Evolutionary conservation across 305 asterid genomes (phyloP).

Genomic region (Fraxinus platypoda): DNA sequence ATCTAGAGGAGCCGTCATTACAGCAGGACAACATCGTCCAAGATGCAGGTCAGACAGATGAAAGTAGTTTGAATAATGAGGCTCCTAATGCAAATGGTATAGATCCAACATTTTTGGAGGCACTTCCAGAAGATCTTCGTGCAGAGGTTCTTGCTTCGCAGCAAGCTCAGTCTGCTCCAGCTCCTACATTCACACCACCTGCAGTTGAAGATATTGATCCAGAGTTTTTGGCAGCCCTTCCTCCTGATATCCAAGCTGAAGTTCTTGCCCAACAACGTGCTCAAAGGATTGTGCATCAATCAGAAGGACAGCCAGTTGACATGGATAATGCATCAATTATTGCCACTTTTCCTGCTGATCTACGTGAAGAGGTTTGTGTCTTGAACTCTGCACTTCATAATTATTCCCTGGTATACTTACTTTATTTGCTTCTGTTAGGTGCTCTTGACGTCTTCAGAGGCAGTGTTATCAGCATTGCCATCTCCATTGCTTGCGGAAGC

Average conservation of each 20-base stretch:
- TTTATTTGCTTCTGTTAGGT: slow-evolving; percentile 53
- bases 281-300: slow-evolving; percentile 84
- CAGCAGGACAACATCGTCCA: slow-evolving; percentile 48
- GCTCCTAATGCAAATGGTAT: slow-evolving; percentile 76
- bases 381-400: slow-evolving; percentile 13
- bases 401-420: slow-evolving; percentile 13
- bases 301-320: slow-evolving; percentile 99
- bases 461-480: slow-evolving; percentile 93
- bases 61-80: slow-evolving; percentile 58
- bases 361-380: slow-evolving; percentile 92
- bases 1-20: slow-evolving; percentile 55
- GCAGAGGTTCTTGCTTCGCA: slow-evolving; percentile 99
- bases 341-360: slow-evolving; percentile 98
- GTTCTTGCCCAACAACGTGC: slow-evolving; percentile 98
- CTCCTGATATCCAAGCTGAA: slow-evolving; percentile 99
- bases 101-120: slow-evolving; percentile 97
- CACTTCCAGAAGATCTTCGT: slow-evolving; percentile 97
- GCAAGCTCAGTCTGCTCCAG: slow-evolving; percentile 77
- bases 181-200: slow-evolving; percentile 77
- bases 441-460: slow-evolving; percentile 95
- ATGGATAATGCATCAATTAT: slow-evolving; percentile 99
- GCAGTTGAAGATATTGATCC: slow-evolving; percentile 96
- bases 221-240: slow-evolving; percentile 99
- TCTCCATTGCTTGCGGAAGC: slow-evolving; percentile 99
- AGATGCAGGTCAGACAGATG: slow-evolving; percentile 60